Base-by-base conservation (phyloP, 257 asterid genomes). In the Solanum dulcamara region DNA sequence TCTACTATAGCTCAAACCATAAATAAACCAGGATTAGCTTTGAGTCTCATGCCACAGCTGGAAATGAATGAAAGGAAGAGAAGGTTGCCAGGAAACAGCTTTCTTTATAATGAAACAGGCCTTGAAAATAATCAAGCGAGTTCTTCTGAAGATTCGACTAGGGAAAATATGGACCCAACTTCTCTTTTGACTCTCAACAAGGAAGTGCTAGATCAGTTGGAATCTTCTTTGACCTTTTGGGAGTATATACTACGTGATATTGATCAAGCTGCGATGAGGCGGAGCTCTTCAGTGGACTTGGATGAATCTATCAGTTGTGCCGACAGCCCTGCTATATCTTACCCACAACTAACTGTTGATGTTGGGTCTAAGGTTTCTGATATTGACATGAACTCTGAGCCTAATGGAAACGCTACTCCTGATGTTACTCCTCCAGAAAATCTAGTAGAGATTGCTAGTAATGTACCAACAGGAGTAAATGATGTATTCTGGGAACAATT, bases 401-500 rank as follows among this genome's bases (percentile, higher is more conserved):
- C 99, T 64, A 88, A 53, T 81, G 81, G 86, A 80, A 86, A 83
- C 28, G 37, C 62, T 40, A 89, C 83, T 81, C 77, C 85, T 3
- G 93, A 87, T 81, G 85, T 32, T 42, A 85, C 90, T 64, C 85
- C 88, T 9, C 42, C 81, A 44, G 90, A 90, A 86, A 94, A 91
- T 24, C 90, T 82, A 70, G 87, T 79, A 42, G 92, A 51, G 44
- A 68, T 87, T 71, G 87, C 92, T 60, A 59, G 90, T 67, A 89
- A 86, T 60, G 90, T 71, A 66, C 87, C 88, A 88, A 85, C 96
- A 8, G 97, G 98, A 77, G 96, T 85, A 80, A 96, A 96, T 87
- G 99, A 96, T 90, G 93, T 91, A 38, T 96, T 96, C 59, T 96
- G 99, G 99, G 97, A 95, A 84, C 98, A 96, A 80, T 96, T 96